A percentile compares a stretch with the other conserved stretches of the same genome.
These are phyloP conservation scores for Centrapalus pauciflorus DNA, from an alignment of 129 eudicot genomes.

Conservation along the genomic window DNA sequence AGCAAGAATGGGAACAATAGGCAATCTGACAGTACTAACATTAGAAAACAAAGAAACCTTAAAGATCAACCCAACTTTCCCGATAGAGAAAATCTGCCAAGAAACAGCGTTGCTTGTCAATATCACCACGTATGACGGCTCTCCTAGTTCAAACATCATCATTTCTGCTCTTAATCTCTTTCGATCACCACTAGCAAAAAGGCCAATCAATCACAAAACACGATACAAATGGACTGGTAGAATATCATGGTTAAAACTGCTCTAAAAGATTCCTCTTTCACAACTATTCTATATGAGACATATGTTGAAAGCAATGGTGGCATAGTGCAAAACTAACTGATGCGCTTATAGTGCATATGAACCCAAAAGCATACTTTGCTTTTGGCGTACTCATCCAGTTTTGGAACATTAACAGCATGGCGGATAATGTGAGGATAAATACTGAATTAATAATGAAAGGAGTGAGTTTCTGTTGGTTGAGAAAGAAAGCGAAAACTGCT, in stretches of 20 bases:
- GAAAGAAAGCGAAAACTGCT: conserved; percentile 25
- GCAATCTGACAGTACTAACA: conserved; percentile 29
- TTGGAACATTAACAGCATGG: background rate
- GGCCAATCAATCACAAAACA: background rate
- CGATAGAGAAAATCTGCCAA: too few relatives aligned
- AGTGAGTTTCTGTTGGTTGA: conserved; percentile 34
- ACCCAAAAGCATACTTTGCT: background rate
- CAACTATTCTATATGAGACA: background rate
- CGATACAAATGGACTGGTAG: background rate
- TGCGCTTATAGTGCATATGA: background rate
- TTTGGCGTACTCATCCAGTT: background rate
- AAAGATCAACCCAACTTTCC: conserved; percentile 22
- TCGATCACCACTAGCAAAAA: background rate
- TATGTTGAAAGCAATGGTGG: conserved; percentile 7
- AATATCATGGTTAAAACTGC: background rate
- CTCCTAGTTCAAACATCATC: background rate
- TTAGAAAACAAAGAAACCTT: conserved; percentile 27
- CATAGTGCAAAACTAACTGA: background rate
- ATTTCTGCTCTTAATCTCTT: background rate
- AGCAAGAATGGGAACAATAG: conserved; percentile 20
- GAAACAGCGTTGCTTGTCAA: too few relatives aligned
- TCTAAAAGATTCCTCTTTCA: background rate
- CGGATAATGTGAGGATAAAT: conserved; percentile 26
- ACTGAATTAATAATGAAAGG: conserved; percentile 28
- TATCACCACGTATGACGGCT: background rate